Base-by-base conservation (phyloP, 163 green algal genomes). In the Coccomyxa subellipsoidea region DNA sequence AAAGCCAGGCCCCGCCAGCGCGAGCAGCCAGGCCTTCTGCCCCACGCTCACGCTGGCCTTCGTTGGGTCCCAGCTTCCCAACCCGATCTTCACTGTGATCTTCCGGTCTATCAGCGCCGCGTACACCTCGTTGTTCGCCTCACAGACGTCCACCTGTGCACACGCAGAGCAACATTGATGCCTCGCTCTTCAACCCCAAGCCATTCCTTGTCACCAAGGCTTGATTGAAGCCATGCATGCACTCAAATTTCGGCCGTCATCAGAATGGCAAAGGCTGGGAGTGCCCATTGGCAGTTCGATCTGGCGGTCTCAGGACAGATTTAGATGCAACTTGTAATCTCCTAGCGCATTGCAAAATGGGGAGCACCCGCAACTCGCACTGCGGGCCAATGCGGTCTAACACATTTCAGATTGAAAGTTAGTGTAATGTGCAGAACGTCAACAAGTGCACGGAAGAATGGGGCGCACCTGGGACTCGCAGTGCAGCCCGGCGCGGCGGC, bases 11-110 rank as follows among this genome's bases (percentile, higher is more conserved):
- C 95, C 95, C 53, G 77, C 92, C 77, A 76, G 80, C 0, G 87
- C 77, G 25, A 96, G 82, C 79, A 91, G 87, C 86, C 93, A 94
- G 39, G 91, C 84, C 38, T 92, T 94, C 79, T 90, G 84, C 4
- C 84, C 86, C 10, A 92, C 59, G 5, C 87, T 47, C 36, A 90
- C 47, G 34, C 59, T 35, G 53, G 86, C 87, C n/a, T 81, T 82
- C 69, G 93, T 92, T 34, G 95, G 95, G 0, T 90, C 94, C 93
- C 94, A 98, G 88, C 96, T 88, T n/a, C 90, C 95, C 32, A 87
- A 85, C 29, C 95, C 95, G 25, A 98, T 93, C 89, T 97, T 96
- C 75, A 92, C 83, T 5, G 87, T 84, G 29, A 96, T 79, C 85
- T 94, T 94, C 78, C 95, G 93, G 80, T 98, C 93, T 29, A 98